Percentiles rank a stretch among this genome's conserved stretches.
These are phyloP conservation scores for Allium sativum DNA, from an alignment of 106 monocot genomes.

Conservation along the genomic window DNA sequence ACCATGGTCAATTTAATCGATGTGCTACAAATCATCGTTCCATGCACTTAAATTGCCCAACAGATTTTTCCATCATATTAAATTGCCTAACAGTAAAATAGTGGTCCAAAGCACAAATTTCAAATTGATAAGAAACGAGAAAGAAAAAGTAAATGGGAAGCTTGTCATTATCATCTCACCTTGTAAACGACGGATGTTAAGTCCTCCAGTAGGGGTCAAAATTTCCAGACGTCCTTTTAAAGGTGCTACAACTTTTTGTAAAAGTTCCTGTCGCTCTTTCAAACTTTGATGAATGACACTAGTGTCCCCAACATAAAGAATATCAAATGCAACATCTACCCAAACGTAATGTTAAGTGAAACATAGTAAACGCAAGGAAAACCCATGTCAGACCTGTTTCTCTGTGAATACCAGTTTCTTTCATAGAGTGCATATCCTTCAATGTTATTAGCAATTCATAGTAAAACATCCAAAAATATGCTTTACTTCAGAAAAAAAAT, in stretches of 20 bases:
- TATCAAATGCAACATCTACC: conserved; percentile 88
- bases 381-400: too few relatives aligned
- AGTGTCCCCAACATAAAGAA: conserved; percentile 90
- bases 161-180: conserved; percentile 31
- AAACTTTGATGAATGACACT: conserved; percentile 97
- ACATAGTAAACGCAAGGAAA: background rate
- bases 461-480: too few relatives aligned
- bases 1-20: too few relatives aligned
- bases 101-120: background rate
- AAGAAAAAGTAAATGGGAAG: background rate
- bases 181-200: conserved; percentile 33
- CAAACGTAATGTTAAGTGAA: conserved; percentile 29
- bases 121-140: background rate
- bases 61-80: too few relatives aligned
- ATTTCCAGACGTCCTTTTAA: conserved; percentile 77
- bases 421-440: too few relatives aligned
- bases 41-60: too few relatives aligned
- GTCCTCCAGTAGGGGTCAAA: conserved; percentile 63
- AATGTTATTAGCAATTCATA: too few relatives aligned
- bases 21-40: too few relatives aligned
- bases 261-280: conserved; percentile 69
- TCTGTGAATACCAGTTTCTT: too few relatives aligned
- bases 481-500: too few relatives aligned
- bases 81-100: too few relatives aligned
- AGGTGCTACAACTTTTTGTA: conserved; percentile 67